Evolutionary conservation across 2,329 filamentous ascomycete species (phyloP), one percentile per base, ranked within the genome.

Genomic region (Akanthomyces dipterigenus): DNA sequence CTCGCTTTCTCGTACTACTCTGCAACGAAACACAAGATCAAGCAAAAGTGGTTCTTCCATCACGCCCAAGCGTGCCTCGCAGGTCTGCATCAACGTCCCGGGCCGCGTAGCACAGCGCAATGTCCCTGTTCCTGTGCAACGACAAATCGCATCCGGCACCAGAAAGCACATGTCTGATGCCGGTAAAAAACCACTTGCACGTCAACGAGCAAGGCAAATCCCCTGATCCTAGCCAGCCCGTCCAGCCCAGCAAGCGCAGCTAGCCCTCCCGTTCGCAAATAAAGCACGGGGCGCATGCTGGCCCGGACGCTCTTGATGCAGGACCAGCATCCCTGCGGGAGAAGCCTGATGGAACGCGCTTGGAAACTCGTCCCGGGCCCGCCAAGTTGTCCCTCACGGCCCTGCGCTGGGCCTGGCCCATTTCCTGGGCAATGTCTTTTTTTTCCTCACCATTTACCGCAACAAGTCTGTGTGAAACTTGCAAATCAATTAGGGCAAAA

Each of bases 331-430:
- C 38, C 48, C 48, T 60, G 57, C 48, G n/a, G 40, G 57, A 60
- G 57, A 60, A 60, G 50, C 57, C 40, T 60, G 26, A 36, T 54
- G 48, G 57, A 60, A 60, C 45, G 16, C 38, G 26, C 45, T 38
- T 60, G 49, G 57, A 60, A 60, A 45, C 20, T n/a, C 42, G 43
- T 45, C 43, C 45, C n/a, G n/a, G n/a, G n/a, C n/a, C n/a, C n/a
- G n/a, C n/a, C n/a, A n/a, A n/a, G n/a, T n/a, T n/a, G n/a, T n/a
- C n/a, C n/a, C n/a, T n/a, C n/a, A n/a, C n/a, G 31, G 31, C 31
- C 31, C 31, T 34, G 31, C 11, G 28, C 28, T 34, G 31, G 31
- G 7, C 8, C 31, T 34, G 31, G 31, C 31, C 2, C 31, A 34
- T 34, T 43, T n/a, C 14, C 22, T 26, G 45, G 22, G 8, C 20